phyloP scores from a whole-genome alignment of 225 moss, liverwort and hornwort genomes.

The Sphagnum contortum region DNA sequence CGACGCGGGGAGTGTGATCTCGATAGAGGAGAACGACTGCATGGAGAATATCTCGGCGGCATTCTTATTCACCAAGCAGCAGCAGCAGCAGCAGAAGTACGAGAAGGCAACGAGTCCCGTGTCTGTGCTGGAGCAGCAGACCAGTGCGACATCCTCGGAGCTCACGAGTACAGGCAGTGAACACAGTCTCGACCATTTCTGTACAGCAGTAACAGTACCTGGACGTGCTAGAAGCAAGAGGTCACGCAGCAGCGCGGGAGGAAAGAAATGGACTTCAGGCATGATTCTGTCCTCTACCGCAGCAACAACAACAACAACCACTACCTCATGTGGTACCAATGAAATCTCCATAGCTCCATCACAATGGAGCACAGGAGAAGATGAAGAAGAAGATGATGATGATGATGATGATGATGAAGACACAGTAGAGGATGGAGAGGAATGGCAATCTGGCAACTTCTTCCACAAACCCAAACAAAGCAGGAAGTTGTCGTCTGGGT shows the following conservation, averaged over 20 bases:
- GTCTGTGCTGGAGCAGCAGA: conserved; percentile 62
- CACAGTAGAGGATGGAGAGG: conserved; percentile 25
- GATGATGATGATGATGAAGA: conserved; percentile 7
- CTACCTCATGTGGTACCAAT: conserved; percentile 35
- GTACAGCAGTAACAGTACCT: conserved; percentile 27
- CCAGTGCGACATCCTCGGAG: conserved; percentile 66
- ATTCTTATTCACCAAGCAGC: conserved; percentile 46
- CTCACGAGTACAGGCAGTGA: conserved; percentile 26
- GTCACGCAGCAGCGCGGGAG: conserved; percentile 46
- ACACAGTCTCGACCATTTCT: conserved; percentile 38
- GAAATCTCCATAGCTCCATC: conserved; percentile 34
- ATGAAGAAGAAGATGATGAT: too few species aligned
- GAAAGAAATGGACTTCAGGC: conserved; percentile 47
- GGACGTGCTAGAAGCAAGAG: conserved; percentile 93
- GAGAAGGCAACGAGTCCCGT: conserved; percentile 49
- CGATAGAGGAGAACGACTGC: conserved; percentile 14
- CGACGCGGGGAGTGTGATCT: not conserved
- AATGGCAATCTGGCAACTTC: conserved; percentile 34
- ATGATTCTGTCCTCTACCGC: conserved; percentile 31
- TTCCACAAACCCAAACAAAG: conserved; percentile 30
- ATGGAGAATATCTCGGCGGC: conserved; percentile 2
- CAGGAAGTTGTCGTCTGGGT: conserved; percentile 34
- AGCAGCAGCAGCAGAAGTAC: not conserved
- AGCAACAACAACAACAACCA: too few species aligned
- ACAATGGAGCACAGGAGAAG: conserved; percentile 19